Percentiles rank a stretch among this genome's conserved stretches.
Conservation (phyloP, 2,329 filamentous ascomycete species). For the Phaeosphaeria sp. region DNA sequence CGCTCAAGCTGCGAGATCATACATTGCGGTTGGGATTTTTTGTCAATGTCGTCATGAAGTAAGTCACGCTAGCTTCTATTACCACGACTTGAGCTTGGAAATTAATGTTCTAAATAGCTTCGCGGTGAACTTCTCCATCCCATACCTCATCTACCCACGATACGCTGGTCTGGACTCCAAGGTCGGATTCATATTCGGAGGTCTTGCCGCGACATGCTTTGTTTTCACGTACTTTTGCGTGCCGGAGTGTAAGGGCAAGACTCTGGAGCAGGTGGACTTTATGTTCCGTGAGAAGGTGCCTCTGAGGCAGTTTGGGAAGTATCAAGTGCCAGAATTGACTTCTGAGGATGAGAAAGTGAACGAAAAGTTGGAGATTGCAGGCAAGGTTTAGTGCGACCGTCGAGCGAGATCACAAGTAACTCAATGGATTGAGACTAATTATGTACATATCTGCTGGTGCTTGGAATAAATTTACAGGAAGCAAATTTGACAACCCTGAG, state of each 20-base stretch:
- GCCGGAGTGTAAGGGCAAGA: slow-evolving; percentile 7
- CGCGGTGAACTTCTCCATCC: slow-evolving; percentile 9
- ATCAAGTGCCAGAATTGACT: background rate
- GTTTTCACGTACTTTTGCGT: slow-evolving; percentile 6
- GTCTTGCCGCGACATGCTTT: slow-evolving; percentile 3
- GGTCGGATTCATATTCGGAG: slow-evolving; percentile 7
- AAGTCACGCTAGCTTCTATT: background rate
- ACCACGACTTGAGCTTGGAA: background rate
- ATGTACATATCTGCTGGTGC: background rate
- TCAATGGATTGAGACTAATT: background rate
- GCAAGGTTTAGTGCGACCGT: background rate
- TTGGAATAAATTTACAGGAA: no score
- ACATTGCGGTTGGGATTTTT: slow-evolving; percentile 8
- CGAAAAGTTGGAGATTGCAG: background rate
- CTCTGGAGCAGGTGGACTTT: slow-evolving; percentile 5
- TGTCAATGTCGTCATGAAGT: slow-evolving; percentile 7
- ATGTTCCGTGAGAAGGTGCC: slow-evolving; percentile 4
- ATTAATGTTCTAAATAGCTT: slow-evolving; percentile 2
- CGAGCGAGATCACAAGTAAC: no score
- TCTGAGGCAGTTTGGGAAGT: slow-evolving; percentile 3
- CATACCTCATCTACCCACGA: slow-evolving; percentile 4
- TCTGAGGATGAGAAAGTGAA: background rate
- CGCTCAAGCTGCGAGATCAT: slow-evolving; percentile 5
- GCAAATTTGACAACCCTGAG: no score
- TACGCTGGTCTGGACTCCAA: slow-evolving; percentile 4